These are phyloP conservation scores for Coemansia sp. DNA, from an alignment of 192 early-diverging fungal genomes.

Conservation along the genomic window DNA sequence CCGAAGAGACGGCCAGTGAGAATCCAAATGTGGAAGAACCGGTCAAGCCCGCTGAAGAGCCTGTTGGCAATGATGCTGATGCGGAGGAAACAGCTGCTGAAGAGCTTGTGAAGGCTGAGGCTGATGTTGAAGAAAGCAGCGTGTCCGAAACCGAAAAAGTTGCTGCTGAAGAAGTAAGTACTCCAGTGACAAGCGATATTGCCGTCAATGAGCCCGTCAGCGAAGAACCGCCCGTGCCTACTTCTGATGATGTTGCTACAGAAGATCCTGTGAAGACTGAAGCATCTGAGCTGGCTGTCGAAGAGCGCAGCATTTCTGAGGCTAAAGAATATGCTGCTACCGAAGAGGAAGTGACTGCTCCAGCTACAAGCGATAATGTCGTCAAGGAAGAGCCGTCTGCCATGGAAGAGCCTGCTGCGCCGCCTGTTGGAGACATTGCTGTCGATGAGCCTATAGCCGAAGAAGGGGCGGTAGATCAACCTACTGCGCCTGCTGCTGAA, in stretches of 20 bases:
- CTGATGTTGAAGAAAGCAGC: not conserved
- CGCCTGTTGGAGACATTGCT: not conserved
- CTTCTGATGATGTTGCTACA: no score
- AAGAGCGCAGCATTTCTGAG: no score
- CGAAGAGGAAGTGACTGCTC: not conserved
- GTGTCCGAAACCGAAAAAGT: not conserved
- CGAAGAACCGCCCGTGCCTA: no score
- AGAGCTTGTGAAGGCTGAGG: constrained; percentile 1
- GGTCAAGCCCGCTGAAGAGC: not conserved
- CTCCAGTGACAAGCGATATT: no score
- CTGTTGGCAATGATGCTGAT: not conserved
- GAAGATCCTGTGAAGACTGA: no score
- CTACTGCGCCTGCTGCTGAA: not conserved
- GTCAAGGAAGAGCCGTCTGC: not conserved
- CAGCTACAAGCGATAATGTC: not conserved
- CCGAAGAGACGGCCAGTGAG: not conserved
- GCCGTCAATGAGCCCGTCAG: no score
- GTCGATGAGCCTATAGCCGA: not conserved
- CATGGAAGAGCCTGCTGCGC: not conserved
- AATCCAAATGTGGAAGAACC: not conserved
- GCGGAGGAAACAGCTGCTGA: not conserved
- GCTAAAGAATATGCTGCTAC: not conserved
- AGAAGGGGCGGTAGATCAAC: not conserved
- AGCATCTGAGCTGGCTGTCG: no score
- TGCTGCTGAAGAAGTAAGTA: not conserved